phyloP scores from a whole-genome alignment of 257 asterid genomes.

The Plantago major region DNA sequence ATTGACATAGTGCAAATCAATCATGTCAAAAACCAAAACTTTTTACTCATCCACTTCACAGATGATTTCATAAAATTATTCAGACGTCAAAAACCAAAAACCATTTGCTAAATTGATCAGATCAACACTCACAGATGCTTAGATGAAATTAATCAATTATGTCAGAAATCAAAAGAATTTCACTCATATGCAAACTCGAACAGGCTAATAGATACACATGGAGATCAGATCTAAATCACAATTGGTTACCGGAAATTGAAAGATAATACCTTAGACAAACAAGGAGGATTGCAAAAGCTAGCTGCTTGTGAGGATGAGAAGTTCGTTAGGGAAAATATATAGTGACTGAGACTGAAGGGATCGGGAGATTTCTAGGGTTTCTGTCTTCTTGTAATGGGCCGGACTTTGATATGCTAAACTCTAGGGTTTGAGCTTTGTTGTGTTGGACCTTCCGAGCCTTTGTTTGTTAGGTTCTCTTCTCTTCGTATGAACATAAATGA shows the following conservation, averaged over 20 bases:
- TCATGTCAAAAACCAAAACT: conserved; percentile 8
- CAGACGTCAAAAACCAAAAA: too few species aligned
- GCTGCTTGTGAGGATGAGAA: fast-evolving
- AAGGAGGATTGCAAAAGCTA: conserved; percentile 12
- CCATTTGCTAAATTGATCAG: too few species aligned
- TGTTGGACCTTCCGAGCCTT: too few species aligned
- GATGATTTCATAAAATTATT: too few species aligned
- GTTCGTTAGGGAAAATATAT: conserved; percentile 11
- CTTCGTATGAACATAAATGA: too few species aligned
- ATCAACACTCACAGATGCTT: too few species aligned
- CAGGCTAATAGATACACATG: not conserved
- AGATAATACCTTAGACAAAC: conserved; percentile 34
- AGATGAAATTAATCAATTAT: conserved; percentile 9
- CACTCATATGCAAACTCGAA: not conserved
- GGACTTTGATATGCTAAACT: not conserved
- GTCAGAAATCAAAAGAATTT: not conserved
- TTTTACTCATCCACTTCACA: not conserved
- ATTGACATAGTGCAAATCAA: conserved; percentile 6
- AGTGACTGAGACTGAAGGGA: conserved; percentile 20
- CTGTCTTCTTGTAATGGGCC: conserved; percentile 6
- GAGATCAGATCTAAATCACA: not conserved
- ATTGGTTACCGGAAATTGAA: not conserved
- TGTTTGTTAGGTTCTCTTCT: too few species aligned
- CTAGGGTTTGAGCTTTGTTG: too few species aligned
- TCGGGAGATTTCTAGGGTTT: conserved; percentile 23